A percentile compares a stretch with the other conserved stretches of the same genome.
Evolutionary conservation across 2,329 filamentous ascomycete genomes (phyloP).

Genomic region (Colletotrichum sp.): DNA sequence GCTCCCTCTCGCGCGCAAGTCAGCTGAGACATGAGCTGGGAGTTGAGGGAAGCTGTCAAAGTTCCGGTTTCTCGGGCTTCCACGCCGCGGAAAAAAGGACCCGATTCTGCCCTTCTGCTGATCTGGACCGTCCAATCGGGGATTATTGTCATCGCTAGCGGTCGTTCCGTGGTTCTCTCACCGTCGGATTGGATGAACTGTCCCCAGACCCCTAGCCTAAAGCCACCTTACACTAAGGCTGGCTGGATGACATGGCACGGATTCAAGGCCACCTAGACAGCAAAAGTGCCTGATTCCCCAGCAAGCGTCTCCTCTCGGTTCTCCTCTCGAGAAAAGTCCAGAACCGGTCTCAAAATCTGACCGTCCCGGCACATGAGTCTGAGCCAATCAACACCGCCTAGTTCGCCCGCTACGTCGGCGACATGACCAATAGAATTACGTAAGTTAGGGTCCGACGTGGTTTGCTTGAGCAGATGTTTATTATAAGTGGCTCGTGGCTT

Average conservation of each 20-base stretch:
- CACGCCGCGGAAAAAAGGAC: not conserved
- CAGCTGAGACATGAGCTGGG: not conserved
- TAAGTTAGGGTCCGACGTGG: not conserved
- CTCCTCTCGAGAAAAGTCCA: not conserved
- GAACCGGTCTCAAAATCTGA: not conserved
- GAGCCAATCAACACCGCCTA: not conserved
- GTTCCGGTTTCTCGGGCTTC: slow-evolving; percentile 3
- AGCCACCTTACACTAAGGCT: not conserved
- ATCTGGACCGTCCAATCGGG: slow-evolving; percentile 9
- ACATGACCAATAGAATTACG: slow-evolving; percentile 21
- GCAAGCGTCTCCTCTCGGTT: not conserved
- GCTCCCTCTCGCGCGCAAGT: not conserved
- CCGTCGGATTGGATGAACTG: not conserved
- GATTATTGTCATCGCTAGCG: not conserved
- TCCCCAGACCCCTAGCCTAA: not conserved
- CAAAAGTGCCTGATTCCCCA: slow-evolving; percentile 8
- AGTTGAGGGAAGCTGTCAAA: not conserved
- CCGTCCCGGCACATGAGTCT: not conserved
- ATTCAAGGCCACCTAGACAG: not conserved
- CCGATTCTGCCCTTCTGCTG: not conserved
- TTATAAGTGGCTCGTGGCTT: not conserved
- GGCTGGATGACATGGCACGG: not conserved
- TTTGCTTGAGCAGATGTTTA: not conserved
- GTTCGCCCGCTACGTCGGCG: not conserved
- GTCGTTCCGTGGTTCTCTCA: not conserved